Evolutionary conservation across 179 eudicot genomes (phyloP), one percentile per base, ranked within the genome.

Genomic region (Corrigiola litoralis): DNA sequence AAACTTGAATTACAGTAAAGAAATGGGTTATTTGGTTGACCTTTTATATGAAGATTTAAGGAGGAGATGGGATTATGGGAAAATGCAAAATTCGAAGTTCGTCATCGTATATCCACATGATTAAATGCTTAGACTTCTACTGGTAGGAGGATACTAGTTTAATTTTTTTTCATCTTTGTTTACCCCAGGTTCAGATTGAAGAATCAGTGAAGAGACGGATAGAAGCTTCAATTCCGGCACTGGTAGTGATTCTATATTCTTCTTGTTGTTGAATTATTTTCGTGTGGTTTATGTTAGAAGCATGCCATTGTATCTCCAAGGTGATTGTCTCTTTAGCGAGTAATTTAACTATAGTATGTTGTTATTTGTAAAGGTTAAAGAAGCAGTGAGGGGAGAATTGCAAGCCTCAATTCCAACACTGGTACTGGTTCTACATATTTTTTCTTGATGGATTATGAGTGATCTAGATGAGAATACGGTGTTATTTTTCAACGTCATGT

Each of bases 141-240:
- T 50, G 33, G 5, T 23, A 23, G 31, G 53, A 48, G 14, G 8
- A 11, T 48, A 29, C 28, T 48, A 20, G 9, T 48, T 21, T 17
- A 20, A 0, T 8, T 48, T 25, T 52, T 27, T 29, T 52, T 28
- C 58, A 29, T 18, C 29, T 59, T 14, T 25, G 1, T 25, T 24
- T n/a, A n/a, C 36, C 17, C 11, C 41, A 14, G 10, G 6, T 2
- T 23, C 27, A 59, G 64, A 34, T 59, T 27, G 64, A 59, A 41
- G 44, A 34, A 34, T 59, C 64, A 23, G 50, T 59, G 49, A 59
- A 59, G 32, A 40, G 20, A 25, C 49, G 33, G 16, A 59, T 59
- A 17, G 23, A 59, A 41, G 33, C 64, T 59, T 25, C 47, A 40
- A 24, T 59, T 3, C 24, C 16, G 21, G 49, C 32, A 41, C 37